Percentiles rank a stretch among this genome's conserved stretches.
Conservation (phyloP, 768 basidiomycete genomes). For the Calocybe gangraenosa region DNA sequence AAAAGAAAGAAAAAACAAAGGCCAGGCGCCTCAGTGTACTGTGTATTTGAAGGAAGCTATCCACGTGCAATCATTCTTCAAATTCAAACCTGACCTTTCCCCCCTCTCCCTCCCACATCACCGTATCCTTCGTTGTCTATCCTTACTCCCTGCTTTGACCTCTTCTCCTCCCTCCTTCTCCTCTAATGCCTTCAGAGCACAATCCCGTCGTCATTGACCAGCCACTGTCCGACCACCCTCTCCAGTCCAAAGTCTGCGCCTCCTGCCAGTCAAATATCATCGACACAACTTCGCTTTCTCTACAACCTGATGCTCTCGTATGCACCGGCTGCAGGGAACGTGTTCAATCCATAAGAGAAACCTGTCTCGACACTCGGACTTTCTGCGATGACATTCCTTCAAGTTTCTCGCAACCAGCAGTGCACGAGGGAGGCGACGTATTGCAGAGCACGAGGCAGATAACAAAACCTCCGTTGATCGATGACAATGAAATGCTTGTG, state of each 20-base stretch:
- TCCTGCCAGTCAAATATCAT: conserved; percentile 38
- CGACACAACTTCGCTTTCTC: conserved; percentile 26
- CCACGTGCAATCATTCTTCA: conserved; percentile 16
- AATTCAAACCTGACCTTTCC: conserved; percentile 8
- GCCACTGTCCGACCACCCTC: conserved; percentile 21
- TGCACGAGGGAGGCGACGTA: conserved; percentile 21
- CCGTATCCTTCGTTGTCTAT: neutral
- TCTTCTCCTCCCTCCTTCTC: conserved; percentile 18
- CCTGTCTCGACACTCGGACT: conserved; percentile 12
- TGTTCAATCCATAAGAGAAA: conserved; percentile 22
- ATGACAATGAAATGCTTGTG: conserved; percentile 31
- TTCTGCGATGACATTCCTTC: conserved; percentile 24
- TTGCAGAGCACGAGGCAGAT: conserved; percentile 28
- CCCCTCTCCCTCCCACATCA: conserved; percentile 1
- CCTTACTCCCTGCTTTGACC: conserved; percentile 16
- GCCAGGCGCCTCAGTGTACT: no score
- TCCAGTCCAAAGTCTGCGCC: conserved; percentile 41
- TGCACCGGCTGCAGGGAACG: conserved; percentile 46
- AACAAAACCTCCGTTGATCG: conserved; percentile 19
- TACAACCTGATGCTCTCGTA: conserved; percentile 31
- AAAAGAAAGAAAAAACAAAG: no score
- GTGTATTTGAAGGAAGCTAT: neutral
- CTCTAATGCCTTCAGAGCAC: conserved; percentile 51
- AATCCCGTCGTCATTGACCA: conserved; percentile 24
- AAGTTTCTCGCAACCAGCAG: conserved; percentile 19